Base-by-base conservation (phyloP, 768 basidiomycete species). In the Russula ochroleuca region DNA sequence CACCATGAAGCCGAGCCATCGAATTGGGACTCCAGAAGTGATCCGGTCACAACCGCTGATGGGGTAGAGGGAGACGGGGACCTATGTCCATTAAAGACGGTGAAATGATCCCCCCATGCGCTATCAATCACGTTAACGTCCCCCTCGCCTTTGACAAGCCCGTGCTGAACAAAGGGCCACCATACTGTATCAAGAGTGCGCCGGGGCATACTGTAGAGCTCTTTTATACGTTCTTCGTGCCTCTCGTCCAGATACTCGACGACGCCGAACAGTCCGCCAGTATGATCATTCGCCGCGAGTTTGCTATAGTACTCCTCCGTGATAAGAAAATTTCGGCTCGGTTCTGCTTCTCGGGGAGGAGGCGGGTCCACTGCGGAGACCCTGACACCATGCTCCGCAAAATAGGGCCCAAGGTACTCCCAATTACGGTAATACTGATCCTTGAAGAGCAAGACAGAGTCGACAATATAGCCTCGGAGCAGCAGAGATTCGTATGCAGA, bases 151-250 rank as follows among this genome's bases (percentile, higher is more conserved):
- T 83, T 81, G 51, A 92, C 78, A 19, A 85, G 78, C 0, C 83
- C 84, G 67, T 98, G 96, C 72, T 98, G 96, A 1, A 94, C 92
- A 72, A 98, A 98, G 0, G 96, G 96, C 93, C 94, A 98, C 96
- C 96, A 98, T 50, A 97, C 79, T 2, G 80, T 80, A 58, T 93
- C 81, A 49, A 90, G 77, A 0, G 94, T 87, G 41, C 94, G 82
- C 11, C 77, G 77, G 3, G 92, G 84, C 85, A 96, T 92, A 0
- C 87, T 81, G 54, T 85, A 81, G 9, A 98, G 82, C 48, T 89
- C 84, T 13, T 79, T 71, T n/a, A 97, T 73, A 7, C 96, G 81
- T n/a, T 73, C 69, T 0, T 71, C 65, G 73, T 98, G 95, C 40
- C 81, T 77, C 10, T 72, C 64, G 67, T 92, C 85, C 28, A 98